These are phyloP conservation scores for Candolleomyces aberdarensis DNA, from an alignment of 768 basidiomycete genomes.

Conservation along the genomic window DNA sequence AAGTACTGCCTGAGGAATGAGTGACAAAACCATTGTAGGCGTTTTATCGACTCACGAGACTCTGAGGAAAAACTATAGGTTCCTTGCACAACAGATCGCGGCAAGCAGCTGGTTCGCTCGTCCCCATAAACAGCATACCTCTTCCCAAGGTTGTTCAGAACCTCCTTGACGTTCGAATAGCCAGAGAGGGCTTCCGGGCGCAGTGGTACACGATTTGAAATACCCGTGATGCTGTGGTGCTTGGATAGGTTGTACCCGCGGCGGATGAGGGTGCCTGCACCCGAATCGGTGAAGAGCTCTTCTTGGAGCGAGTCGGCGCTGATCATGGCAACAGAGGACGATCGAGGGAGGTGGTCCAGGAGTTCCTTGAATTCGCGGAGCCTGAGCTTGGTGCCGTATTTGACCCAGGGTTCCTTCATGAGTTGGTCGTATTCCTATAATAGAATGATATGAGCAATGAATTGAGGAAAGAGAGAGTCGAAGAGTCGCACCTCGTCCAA, in stretches of 20 bases:
- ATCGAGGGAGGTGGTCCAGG: conserved; percentile 94
- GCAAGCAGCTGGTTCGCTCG: conserved; percentile 44
- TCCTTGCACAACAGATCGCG: too few species aligned
- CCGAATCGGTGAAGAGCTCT: conserved; percentile 97
- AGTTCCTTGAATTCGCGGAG: conserved; percentile 99
- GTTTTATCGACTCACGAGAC: too few species aligned
- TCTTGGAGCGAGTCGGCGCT: conserved; percentile 89
- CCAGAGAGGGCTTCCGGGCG: conserved; percentile 84
- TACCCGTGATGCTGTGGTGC: conserved; percentile 71
- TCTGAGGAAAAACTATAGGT: too few species aligned
- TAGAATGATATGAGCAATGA: not conserved
- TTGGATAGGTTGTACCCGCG: conserved; percentile 98
- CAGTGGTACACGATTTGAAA: conserved; percentile 92
- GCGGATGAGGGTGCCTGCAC: conserved; percentile 96
- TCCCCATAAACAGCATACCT: conserved; percentile 96
- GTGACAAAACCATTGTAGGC: too few species aligned
- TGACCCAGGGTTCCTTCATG: conserved; percentile 99
- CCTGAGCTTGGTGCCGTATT: conserved; percentile 98
- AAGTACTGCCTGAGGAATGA: too few species aligned
- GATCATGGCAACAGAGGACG: conserved; percentile 98
- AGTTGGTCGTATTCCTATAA: conserved; percentile 88
- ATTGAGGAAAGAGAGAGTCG: not conserved
- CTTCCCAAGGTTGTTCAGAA: conserved; percentile 76
- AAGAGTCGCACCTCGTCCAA: conserved; percentile 82
- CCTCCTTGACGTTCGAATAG: conserved; percentile 80